Evolutionary conservation across 78 protist species (phyloP).

Genomic region (Salpingoeca rosetta): DNA sequence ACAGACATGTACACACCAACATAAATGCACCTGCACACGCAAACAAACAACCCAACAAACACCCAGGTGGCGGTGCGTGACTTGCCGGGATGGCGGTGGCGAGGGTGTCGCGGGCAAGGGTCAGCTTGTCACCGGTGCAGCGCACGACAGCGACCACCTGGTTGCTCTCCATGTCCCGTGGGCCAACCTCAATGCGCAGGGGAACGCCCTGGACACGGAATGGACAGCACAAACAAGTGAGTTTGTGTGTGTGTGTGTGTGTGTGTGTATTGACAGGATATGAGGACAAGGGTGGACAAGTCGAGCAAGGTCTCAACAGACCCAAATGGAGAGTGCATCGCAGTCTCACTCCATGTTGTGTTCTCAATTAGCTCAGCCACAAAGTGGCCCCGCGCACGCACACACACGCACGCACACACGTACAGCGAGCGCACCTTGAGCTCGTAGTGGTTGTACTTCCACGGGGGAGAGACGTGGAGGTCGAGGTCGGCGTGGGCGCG

Average conservation of each 20-base stretch:
- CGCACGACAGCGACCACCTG: slow-evolving; percentile 56
- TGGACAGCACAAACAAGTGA: background rate
- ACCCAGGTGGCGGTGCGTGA: no score
- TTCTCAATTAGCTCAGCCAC: no score
- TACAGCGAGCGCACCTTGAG: slow-evolving; percentile 52
- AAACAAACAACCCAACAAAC: no score
- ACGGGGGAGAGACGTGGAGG: slow-evolving; percentile 70
- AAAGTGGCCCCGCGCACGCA: no score
- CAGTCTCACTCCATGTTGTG: no score
- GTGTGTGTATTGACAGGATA: no score
- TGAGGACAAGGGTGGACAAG: background rate
- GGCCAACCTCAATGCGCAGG: slow-evolving; percentile 91
- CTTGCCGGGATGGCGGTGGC: background rate
- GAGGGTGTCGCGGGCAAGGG: background rate
- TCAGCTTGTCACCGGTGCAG: slow-evolving; percentile 47
- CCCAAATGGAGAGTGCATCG: no score
- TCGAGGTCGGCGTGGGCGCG: slow-evolving; percentile 68
- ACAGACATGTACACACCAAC: no score
- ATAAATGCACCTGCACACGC: no score
- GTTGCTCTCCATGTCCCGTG: slow-evolving; percentile 68
- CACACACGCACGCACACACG: no score
- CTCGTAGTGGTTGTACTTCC: slow-evolving; percentile 91
- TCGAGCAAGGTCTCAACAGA: background rate
- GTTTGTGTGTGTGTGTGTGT: no score
- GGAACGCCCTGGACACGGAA: slow-evolving; percentile 76